Conservation (phyloP, 306 rosid species). For the Boehmeria nivea region DNA sequence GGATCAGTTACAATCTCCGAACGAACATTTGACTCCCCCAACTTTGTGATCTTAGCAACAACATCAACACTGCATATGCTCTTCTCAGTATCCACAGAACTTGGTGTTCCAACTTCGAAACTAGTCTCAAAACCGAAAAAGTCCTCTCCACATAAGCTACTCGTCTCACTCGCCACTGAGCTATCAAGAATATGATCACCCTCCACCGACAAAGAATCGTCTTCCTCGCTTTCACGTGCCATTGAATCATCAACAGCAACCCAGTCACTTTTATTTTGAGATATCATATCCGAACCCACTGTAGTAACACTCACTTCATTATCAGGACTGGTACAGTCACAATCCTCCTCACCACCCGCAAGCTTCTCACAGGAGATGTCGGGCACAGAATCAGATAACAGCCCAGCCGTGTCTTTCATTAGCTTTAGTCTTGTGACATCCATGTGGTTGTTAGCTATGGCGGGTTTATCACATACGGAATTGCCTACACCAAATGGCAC, state of each 20-base stretch:
- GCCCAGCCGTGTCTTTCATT: conserved; percentile 50
- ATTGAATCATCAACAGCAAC: conserved; percentile 34
- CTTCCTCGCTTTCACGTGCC: conserved; percentile 79
- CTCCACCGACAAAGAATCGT: conserved; percentile 61
- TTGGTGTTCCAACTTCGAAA: conserved; percentile 40
- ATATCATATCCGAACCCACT: conserved; percentile 35
- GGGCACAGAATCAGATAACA: conserved; percentile 50
- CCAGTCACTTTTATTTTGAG: conserved; percentile 35
- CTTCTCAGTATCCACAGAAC: conserved; percentile 38
- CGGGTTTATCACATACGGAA: conserved; percentile 65
- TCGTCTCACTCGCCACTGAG: conserved; percentile 63
- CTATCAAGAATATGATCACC: conserved; percentile 59
- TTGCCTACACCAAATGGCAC: conserved; percentile 79
- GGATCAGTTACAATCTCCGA: conserved; percentile 36
- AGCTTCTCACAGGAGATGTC: conserved; percentile 38
- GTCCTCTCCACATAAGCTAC: conserved; percentile 74
- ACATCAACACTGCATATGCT: conserved; percentile 30
- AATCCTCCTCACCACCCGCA: conserved; percentile 40
- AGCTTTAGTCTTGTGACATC: conserved; percentile 68
- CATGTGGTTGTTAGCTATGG: conserved; percentile 43
- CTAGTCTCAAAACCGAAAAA: conserved; percentile 44
- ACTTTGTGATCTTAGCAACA: conserved; percentile 30
- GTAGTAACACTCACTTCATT: conserved; percentile 32
- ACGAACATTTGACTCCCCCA: conserved; percentile 29
- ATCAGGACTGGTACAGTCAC: too few species aligned